A percentile compares a stretch with the other conserved stretches of the same genome.
Conservation (phyloP, 352 stramenopile genomes). For the Globisporangium splendens region DNA sequence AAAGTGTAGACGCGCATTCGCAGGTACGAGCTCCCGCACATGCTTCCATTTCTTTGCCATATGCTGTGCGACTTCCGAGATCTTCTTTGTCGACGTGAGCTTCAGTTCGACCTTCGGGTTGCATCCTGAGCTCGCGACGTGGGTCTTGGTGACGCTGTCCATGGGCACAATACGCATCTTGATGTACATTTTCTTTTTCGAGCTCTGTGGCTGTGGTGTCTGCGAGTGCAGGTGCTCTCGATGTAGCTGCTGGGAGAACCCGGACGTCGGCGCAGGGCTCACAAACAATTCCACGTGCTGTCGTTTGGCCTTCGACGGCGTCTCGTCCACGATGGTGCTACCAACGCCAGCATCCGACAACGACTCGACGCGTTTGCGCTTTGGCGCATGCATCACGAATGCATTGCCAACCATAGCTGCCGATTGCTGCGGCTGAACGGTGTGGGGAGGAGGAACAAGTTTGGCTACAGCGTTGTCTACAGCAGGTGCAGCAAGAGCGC, state of each 20-base stretch:
- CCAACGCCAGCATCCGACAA: neutral
- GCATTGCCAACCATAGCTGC: neutral
- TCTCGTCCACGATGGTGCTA: conserved; percentile 4
- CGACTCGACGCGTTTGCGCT: conserved; percentile 29
- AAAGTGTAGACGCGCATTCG: conserved; percentile 38
- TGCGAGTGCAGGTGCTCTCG: conserved; percentile 19
- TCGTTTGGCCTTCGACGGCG: conserved; percentile 9
- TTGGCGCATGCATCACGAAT: conserved; percentile 6
- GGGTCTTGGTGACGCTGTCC: conserved; percentile 53
- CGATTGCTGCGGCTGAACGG: conserved; percentile 17
- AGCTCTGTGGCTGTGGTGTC: conserved; percentile 41
- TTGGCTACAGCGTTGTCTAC: conserved; percentile 17
- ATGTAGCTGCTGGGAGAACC: conserved; percentile 5
- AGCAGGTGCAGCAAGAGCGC: conserved; percentile 9
- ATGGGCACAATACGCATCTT: conserved; percentile 79
- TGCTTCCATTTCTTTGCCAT: conserved; percentile 76
- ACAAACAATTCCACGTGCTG: conserved; percentile 22
- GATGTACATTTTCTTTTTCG: conserved; percentile 74
- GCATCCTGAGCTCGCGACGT: conserved; percentile 41
- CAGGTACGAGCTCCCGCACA: conserved; percentile 29
- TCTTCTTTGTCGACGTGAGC: conserved; percentile 71
- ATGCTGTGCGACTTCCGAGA: conserved; percentile 71
- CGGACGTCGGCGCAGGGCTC: conserved; percentile 25
- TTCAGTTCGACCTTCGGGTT: conserved; percentile 82
- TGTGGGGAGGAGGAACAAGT: conserved; percentile 19